A percentile compares a stretch with the other conserved stretches of the same genome.
These are phyloP conservation scores for Tylopilus balloui DNA, from an alignment of 768 basidiomycete species.

Conservation along the genomic window DNA sequence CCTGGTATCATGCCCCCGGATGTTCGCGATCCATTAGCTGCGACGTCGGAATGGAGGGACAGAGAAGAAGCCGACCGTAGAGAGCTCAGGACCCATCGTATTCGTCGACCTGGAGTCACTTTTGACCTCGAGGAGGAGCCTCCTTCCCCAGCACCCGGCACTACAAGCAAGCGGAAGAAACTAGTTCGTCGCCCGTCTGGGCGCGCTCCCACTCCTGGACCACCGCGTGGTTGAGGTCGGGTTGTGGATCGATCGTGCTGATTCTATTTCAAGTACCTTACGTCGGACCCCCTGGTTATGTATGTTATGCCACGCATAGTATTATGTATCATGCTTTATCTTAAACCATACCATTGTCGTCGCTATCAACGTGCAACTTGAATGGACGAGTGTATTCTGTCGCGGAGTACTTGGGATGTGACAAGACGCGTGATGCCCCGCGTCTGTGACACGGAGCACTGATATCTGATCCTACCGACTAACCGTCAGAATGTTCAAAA, in stretches of 20 bases:
- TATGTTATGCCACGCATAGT: constrained; percentile 30
- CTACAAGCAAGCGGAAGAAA: constrained; percentile 21
- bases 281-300: constrained; percentile 17
- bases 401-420: not conserved
- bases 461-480: too few relatives aligned
- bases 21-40: constrained; percentile 56
- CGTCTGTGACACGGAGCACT: constrained; percentile 26
- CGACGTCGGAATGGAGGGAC: constrained; percentile 69
- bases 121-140: constrained; percentile 59
- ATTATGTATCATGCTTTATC: constrained; percentile 21
- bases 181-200: constrained; percentile 30
- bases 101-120: constrained; percentile 60
- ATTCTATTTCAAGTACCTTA: constrained; percentile 23
- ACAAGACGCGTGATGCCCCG: constrained; percentile 26
- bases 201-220: constrained; percentile 24
- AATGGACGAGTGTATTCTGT: not conserved
- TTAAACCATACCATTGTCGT: constrained; percentile 6
- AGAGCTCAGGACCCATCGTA: constrained; percentile 34
- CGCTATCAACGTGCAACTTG: constrained; percentile 14
- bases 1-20: constrained; percentile 46
- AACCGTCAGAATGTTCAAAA: constrained; percentile 20
- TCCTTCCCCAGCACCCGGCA: constrained; percentile 35
- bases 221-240: constrained; percentile 17
- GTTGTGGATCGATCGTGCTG: not conserved
- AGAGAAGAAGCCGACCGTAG: constrained; percentile 50